Evolutionary conservation across 495 filamentous ascomycete species (phyloP).

Genomic region (Penicillium robsamsonii): DNA sequence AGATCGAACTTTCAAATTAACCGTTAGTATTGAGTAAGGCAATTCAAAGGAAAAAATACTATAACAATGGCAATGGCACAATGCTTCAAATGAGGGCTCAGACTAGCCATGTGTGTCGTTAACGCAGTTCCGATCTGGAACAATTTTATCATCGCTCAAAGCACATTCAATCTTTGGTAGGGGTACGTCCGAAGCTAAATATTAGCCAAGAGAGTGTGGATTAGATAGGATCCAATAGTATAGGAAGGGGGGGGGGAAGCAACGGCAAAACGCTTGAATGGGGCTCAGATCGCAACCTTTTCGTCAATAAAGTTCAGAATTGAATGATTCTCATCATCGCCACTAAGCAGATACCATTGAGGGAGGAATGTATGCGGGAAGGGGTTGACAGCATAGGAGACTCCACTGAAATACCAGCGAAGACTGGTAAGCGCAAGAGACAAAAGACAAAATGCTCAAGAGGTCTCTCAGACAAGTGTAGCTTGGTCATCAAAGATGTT

Average conservation of each 20-base stretch:
- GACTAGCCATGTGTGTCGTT: too few species aligned
- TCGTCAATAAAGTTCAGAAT: background rate
- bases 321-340: background rate
- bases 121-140: too few species aligned
- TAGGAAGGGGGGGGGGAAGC: too few species aligned
- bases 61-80: background rate
- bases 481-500: background rate
- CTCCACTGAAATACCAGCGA: background rate
- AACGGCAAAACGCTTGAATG: too few species aligned
- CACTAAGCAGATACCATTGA: background rate
- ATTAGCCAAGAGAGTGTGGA: too few species aligned
- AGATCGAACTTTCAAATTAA: background rate
- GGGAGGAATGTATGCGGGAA: background rate
- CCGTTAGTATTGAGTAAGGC: background rate
- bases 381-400: background rate
- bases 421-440: background rate
- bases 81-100: too few species aligned
- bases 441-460: background rate
- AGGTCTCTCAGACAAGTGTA: background rate
- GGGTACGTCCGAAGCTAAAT: too few species aligned
- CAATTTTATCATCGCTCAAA: too few species aligned
- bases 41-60: background rate
- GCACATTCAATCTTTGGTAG: too few species aligned
- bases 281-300: background rate
- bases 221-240: too few species aligned